Evolutionary conservation across 257 asterid species (phyloP).

Genomic region (Nicotiana knightiana): DNA sequence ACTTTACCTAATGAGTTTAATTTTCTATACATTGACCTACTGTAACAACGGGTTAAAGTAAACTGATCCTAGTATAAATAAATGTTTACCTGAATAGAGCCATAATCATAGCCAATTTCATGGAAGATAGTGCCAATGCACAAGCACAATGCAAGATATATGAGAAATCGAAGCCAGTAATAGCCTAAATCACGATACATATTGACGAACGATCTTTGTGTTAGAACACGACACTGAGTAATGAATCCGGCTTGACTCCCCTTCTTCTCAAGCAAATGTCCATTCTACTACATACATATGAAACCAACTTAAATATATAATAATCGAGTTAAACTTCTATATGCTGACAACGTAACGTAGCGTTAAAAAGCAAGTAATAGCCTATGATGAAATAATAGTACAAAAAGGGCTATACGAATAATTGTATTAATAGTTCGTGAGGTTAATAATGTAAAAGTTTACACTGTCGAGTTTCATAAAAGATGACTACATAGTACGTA

Average conservation of each 20-base stretch:
- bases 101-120: slow-evolving; percentile 36
- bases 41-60: not conserved
- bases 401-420: too few species aligned
- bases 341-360: too few species aligned
- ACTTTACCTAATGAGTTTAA: not conserved
- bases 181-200: slow-evolving; percentile 63
- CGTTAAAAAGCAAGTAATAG: too few species aligned
- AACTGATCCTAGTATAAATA: not conserved
- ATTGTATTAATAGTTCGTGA: too few species aligned
- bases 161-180: slow-evolving; percentile 58
- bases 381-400: too few species aligned
- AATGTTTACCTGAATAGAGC: slow-evolving; percentile 45
- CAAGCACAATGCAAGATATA: slow-evolving; percentile 39
- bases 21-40: not conserved
- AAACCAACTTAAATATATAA: not conserved
- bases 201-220: slow-evolving; percentile 45
- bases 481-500: not conserved
- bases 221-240: slow-evolving; percentile 44
- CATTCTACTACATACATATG: slow-evolving; percentile 19
- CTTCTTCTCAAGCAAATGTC: slow-evolving; percentile 27
- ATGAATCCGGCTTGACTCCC: slow-evolving; percentile 44
- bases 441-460: too few species aligned
- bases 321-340: not conserved
- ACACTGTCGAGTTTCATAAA: too few species aligned
- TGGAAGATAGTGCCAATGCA: slow-evolving; percentile 47